Base-by-base conservation (phyloP, 345 rosid genomes). In the Rubroshorea leprosula region DNA sequence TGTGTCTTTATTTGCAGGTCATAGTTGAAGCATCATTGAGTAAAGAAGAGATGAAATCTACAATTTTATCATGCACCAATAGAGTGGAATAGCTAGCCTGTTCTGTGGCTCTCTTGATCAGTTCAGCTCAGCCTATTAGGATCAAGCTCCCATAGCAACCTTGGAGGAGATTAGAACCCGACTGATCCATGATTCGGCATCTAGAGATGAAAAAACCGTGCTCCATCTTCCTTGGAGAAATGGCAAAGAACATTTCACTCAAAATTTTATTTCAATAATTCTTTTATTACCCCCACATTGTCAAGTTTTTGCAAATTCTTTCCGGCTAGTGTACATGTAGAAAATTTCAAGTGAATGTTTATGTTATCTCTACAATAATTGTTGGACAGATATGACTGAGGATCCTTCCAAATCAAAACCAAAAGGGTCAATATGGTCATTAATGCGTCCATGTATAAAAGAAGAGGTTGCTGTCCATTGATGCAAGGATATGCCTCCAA, bases 21-120 rank as follows among this genome's bases (percentile, higher is more conserved):
- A 84, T 84, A 64, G 92, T 92, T 48, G 75, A 84, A 66, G 74
- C 98, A 52, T 77, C 80, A 9, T 64, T 89, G 75, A 82, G 71
- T 64, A 83, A 83, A 68, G 93, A 84, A 74, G 85, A 82, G 62
- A 92, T 92, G 90, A 86, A 88, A 73, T 78, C 90, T 5, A 72
- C 83, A 63, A 86, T 92, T 56, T 71, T 80, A 63, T 74, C 79
- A 5, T 86, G 98, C 81, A 73, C 98, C 59, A 86, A 73, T 60
- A 84, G 82, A 70, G 90, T 82, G 56, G 77, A 79, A 58, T 85
- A 82, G 76, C 51, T 23, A 0, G 5, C 2, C 17, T 47, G 16
- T 19, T 18, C 5, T n/a, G n/a, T n/a, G n/a, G n/a, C n/a, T n/a
- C n/a, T n/a, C n/a, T n/a, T n/a, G n/a, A n/a, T n/a, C n/a, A n/a